Evolutionary conservation across 805 yeast species (phyloP).

Genomic region (Phaffomyces antillensis): DNA sequence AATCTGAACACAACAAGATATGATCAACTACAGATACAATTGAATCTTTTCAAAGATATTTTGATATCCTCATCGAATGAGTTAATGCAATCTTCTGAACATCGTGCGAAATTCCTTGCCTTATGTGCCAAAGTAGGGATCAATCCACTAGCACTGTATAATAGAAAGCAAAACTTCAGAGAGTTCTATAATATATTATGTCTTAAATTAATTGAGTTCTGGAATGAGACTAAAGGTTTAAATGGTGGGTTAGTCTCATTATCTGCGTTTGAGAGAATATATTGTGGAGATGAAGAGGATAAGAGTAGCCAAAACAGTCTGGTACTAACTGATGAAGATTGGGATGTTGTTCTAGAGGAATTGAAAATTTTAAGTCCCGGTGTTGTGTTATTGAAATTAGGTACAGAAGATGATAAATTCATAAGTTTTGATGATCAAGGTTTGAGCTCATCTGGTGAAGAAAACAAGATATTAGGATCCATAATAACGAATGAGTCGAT

Average conservation of each 20-base stretch:
- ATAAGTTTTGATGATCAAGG: slow-evolving; percentile 7
- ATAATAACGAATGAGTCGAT: slow-evolving; percentile 3
- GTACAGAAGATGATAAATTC: not conserved
- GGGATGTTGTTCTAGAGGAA: slow-evolving; percentile 2
- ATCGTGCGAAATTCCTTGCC: slow-evolving; percentile 5
- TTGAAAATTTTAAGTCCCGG: slow-evolving; percentile 6
- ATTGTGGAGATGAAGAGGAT: not conserved
- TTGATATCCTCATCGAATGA: slow-evolving; percentile 5
- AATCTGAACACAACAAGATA: slow-evolving; percentile 2
- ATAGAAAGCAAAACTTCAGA: slow-evolving; percentile 1
- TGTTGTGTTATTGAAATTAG: slow-evolving; percentile 2
- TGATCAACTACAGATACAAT: slow-evolving; percentile 3
- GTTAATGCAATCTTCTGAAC: slow-evolving; percentile 3
- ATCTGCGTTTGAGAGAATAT: slow-evolving; percentile 4
- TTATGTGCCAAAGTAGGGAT: slow-evolving; percentile 6
- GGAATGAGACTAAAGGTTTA: slow-evolving; percentile 8
- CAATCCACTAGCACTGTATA: slow-evolving; percentile 6
- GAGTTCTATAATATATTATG: slow-evolving; percentile 7
- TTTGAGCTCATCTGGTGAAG: slow-evolving; percentile 3
- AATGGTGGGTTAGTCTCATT: slow-evolving; percentile 6
- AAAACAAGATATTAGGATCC: slow-evolving; percentile 1
- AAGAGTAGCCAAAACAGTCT: not conserved
- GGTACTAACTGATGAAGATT: slow-evolving; percentile 2
- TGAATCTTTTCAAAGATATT: slow-evolving; percentile 6
- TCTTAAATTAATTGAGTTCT: slow-evolving; percentile 6